These are phyloP conservation scores for Capronia coronata DNA, from an alignment of 2,329 filamentous ascomycete genomes.

Conservation along the genomic window DNA sequence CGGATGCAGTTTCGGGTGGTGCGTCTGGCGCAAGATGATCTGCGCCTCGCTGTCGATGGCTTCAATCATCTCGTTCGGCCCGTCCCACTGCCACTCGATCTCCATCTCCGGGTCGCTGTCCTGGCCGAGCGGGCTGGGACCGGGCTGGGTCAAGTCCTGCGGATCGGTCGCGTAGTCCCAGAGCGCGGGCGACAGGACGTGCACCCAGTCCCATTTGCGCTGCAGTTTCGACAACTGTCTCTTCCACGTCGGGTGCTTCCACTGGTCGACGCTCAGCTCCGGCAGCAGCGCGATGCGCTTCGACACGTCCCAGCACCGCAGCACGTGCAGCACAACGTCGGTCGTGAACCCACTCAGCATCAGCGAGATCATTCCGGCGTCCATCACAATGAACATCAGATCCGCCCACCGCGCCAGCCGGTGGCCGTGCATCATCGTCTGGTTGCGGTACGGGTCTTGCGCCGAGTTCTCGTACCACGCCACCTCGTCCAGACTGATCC, in stretches of 20 bases:
- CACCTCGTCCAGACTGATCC: slow-evolving; percentile 18
- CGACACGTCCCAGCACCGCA: slow-evolving; percentile 78
- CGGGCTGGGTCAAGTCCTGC: slow-evolving; percentile 42
- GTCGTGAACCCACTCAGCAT: slow-evolving; percentile 82
- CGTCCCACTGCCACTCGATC: slow-evolving; percentile 32
- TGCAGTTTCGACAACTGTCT: slow-evolving; percentile 79
- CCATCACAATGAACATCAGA: slow-evolving; percentile 74
- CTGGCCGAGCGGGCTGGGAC: slow-evolving; percentile 29
- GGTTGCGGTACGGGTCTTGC: slow-evolving; percentile 25
- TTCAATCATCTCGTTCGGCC: slow-evolving; percentile 26
- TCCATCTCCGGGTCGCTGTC: slow-evolving; percentile 25
- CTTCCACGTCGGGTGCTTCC: slow-evolving; percentile 83
- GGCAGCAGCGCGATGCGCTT: slow-evolving; percentile 82
- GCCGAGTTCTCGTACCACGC: slow-evolving; percentile 27
- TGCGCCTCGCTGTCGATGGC: slow-evolving; percentile 26
- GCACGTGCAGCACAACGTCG: slow-evolving; percentile 69
- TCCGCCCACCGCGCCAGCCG: slow-evolving; percentile 83
- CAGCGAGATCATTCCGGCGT: slow-evolving; percentile 75
- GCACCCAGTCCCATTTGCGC: slow-evolving; percentile 79
- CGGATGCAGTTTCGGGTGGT: slow-evolving; percentile 5
- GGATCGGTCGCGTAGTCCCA: slow-evolving; percentile 64
- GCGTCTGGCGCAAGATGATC: slow-evolving; percentile 19
- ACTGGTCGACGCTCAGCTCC: slow-evolving; percentile 82
- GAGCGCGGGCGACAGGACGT: slow-evolving; percentile 70
- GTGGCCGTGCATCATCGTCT: slow-evolving; percentile 26